phyloP scores from a whole-genome alignment of 352 stramenopile genomes.

The Globisporangium splendens region DNA sequence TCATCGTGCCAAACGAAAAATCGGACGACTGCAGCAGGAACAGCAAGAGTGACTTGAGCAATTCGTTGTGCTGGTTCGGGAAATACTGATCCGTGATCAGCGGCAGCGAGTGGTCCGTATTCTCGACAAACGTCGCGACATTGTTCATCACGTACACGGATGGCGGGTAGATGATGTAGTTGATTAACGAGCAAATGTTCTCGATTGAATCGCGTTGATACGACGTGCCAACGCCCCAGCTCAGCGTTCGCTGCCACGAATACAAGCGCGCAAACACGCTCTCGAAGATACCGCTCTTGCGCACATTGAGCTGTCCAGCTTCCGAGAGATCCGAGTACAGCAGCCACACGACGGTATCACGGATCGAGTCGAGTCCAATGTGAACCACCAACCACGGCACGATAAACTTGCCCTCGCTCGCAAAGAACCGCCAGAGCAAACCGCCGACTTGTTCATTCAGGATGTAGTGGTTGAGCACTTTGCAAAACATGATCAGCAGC shows the following conservation, averaged over 20 bases:
- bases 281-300: slow-evolving; percentile 69
- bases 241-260: slow-evolving; percentile 78
- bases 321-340: slow-evolving; percentile 83
- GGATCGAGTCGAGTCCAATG: slow-evolving; percentile 82
- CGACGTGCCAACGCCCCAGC: slow-evolving; percentile 76
- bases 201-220: slow-evolving; percentile 87
- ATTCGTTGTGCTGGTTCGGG: slow-evolving; percentile 70
- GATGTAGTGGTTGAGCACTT: slow-evolving; percentile 83
- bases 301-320: slow-evolving; percentile 52
- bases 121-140: slow-evolving; percentile 80
- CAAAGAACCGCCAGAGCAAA: slow-evolving; percentile 66
- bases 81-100: slow-evolving; percentile 84
- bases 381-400: slow-evolving; percentile 77
- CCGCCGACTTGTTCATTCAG: slow-evolving; percentile 63
- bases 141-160: slow-evolving; percentile 86
- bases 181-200: slow-evolving; percentile 82
- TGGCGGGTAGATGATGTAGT: slow-evolving; percentile 85
- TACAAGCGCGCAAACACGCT: slow-evolving; percentile 74
- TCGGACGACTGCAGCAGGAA: slow-evolving; percentile 59
- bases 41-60: slow-evolving; percentile 76
- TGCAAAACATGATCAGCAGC: slow-evolving; percentile 81
- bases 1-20: slow-evolving; percentile 69
- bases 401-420: slow-evolving; percentile 60
- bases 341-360: slow-evolving; percentile 79
- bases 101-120: slow-evolving; percentile 77